Evolutionary conservation across 176 grass and related monocot species (phyloP), one percentile per base, ranked within the genome.

Genomic region (Microstegium vimineum): DNA sequence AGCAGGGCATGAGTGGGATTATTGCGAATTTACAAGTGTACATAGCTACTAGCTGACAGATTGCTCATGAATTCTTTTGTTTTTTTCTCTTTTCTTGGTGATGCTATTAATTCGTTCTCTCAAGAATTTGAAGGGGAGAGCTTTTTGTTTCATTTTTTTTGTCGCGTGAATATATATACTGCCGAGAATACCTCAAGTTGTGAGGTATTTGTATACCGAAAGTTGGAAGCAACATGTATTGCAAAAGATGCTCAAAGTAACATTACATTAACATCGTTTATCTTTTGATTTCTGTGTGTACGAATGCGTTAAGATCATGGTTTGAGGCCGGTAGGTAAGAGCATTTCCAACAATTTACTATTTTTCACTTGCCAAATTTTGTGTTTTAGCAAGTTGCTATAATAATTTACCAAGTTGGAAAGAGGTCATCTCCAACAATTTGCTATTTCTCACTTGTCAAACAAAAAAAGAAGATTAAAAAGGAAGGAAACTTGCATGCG

Each of bases 61-160:
- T 7, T 60, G 83, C 42, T 77, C 73, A 11, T 82, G 43, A 5
- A 73, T 86, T 85, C 43, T 57, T 85, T 51, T 64, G 69, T 18
- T 51, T 56, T 73, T 31, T 22, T 56, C 4, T 77, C 31, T 86
- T n/a, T 86, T 59, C 35, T 86, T 82, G 10, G 57, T 78, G 78
- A 65, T 45, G 73, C 13, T 32, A 22, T 80, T 69, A 66, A 43
- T 67, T 82, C 49, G 52, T 77, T 22, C n/a, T 78, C 34, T 59
- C 78, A 46, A 81, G 16, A 82, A 71, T 17, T 63, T 57, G 0
- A 13, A 74, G 16, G 35, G 27, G 33, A 30, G 26, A 77, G 3
- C 23, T 17, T 84, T 88, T 61, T 59, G 3, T 37, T 83, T 23
- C 6, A 25, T 1, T 56, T 2, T 57, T 79, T 66, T n/a, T n/a